phyloP scores from a whole-genome alignment of 805 yeast genomes.

The Starmera caribaea region DNA sequence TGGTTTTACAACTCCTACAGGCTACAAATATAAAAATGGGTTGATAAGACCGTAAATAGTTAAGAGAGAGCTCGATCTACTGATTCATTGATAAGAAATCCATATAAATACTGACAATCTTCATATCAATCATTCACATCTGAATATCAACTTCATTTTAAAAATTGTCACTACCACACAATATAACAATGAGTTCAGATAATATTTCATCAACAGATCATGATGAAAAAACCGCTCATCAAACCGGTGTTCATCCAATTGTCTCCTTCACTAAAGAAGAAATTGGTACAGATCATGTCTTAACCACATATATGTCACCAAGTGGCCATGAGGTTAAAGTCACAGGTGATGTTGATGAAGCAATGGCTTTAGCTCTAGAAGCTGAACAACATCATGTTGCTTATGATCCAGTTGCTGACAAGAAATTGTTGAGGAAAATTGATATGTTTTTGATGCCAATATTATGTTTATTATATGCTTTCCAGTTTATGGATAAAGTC shows the following conservation, averaged over 20 bases:
- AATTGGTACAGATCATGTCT: background rate
- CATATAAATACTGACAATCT: too few relatives aligned
- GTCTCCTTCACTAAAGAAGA: background rate
- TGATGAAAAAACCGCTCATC: background rate
- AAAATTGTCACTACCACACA: too few relatives aligned
- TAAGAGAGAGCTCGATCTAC: too few relatives aligned
- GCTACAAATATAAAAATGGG: too few relatives aligned
- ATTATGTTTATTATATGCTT: conserved; percentile 36
- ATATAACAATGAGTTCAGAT: too few relatives aligned
- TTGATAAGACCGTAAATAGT: too few relatives aligned
- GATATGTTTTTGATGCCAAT: conserved; percentile 43
- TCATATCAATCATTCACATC: too few relatives aligned
- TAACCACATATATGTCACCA: conserved; percentile 18
- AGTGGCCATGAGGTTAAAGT: conserved; percentile 16
- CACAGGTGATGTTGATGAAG: conserved; percentile 35
- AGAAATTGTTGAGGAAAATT: conserved; percentile 34
- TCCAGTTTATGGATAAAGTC: conserved; percentile 53
- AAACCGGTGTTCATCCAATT: background rate
- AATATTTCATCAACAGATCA: too few relatives aligned
- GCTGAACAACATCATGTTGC: conserved; percentile 10
- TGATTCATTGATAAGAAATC: too few relatives aligned
- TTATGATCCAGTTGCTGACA: conserved; percentile 20
- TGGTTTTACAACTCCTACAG: too few relatives aligned
- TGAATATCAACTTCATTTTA: too few relatives aligned
- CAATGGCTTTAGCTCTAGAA: conserved; percentile 30